Percentiles rank a stretch among this genome's conserved stretches.
Conservation (phyloP, 1,139 yeast genomes). For the Pichia terricola region DNA sequence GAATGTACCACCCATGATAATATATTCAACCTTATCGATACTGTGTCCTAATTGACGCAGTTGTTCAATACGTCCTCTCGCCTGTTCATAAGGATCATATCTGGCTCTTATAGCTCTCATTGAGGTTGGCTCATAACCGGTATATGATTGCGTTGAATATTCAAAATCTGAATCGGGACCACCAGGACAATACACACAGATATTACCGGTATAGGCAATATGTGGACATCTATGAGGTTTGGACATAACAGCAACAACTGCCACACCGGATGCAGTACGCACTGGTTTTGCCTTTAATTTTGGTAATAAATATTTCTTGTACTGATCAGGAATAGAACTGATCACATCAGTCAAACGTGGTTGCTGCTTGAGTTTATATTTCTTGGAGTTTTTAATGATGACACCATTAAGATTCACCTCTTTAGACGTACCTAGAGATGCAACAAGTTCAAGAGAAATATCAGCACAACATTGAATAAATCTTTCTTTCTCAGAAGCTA, state of each 20-base stretch:
- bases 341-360: conserved; percentile 94
- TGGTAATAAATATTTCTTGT: conserved; percentile 83
- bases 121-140: conserved; percentile 98
- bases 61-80: conserved; percentile 95
- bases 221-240: conserved; percentile 99
- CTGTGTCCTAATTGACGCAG: conserved; percentile 91
- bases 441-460: conserved; percentile 78
- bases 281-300: conserved; percentile 96
- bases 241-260: conserved; percentile 99
- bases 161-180: conserved; percentile 99
- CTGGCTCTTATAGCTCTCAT: conserved; percentile 98
- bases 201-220: conserved; percentile 96
- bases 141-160: conserved; percentile 93
- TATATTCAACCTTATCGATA: conserved; percentile 94
- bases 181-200: conserved; percentile 98
- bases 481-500: conserved; percentile 84
- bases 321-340: conserved; percentile 91
- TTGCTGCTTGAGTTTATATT: conserved; percentile 83
- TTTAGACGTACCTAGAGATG: conserved; percentile 50
- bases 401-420: conserved; percentile 88
- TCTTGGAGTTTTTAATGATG: conserved; percentile 76
- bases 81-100: conserved; percentile 97
- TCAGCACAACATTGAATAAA: conserved; percentile 91
- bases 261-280: conserved; percentile 96
- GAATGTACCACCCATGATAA: conserved; percentile 98